Evolutionary conservation across 371 early-diverging fungal genomes (phyloP), one percentile per base, ranked within the genome.

Genomic region (Zopfochytrium polystomum): DNA sequence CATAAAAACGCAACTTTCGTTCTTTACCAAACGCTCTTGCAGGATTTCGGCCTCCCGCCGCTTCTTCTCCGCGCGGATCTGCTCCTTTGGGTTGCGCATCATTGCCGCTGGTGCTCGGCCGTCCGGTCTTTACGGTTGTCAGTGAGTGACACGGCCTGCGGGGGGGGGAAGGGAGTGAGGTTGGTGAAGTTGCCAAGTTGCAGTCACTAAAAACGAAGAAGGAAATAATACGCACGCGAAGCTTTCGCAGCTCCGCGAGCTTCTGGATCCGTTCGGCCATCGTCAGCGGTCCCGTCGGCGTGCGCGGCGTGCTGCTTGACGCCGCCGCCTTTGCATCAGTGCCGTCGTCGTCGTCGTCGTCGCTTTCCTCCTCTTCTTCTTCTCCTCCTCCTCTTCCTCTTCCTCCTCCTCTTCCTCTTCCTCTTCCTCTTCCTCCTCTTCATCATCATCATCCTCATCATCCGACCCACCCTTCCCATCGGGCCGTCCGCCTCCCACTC

Each of bases 51-150:
- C 94, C 57, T 90, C 89, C 26, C 83, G 77, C 25, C 82, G 79
- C 55, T 87, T 86, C 52, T 86, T 73, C 52, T 88, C 90, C n/a
- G 71, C 66, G 46, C 80, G 78, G 15, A 78, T 78, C 52, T 85
- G 83, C 22, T 83, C 77, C 34, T 82, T 76, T 3, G 84, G 86
- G 67, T 90, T 89, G 34, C 80, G 77, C 70, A 88, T 88, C 20
- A 76, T 76, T 43, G n/a, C n/a, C 85, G 80, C 62, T 90, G 89
- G 68, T 87, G 85, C 61, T 92, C 95, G 23, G 80, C 71, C 70
- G 85, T 84, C 34, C 90, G 82, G 62, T 91, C 92, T 57, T 84
- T 79, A 26, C 86, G 81, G 76, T 92, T 93, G 11, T 82, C 88
- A 66, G 83, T 78, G 27, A 78, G 72, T 0, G 87, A 84, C 55